Evolutionary conservation across 2,329 filamentous ascomycete genomes (phyloP), one percentile per base, ranked within the genome.

Genomic region (Pseudogymnoascus sp.): DNA sequence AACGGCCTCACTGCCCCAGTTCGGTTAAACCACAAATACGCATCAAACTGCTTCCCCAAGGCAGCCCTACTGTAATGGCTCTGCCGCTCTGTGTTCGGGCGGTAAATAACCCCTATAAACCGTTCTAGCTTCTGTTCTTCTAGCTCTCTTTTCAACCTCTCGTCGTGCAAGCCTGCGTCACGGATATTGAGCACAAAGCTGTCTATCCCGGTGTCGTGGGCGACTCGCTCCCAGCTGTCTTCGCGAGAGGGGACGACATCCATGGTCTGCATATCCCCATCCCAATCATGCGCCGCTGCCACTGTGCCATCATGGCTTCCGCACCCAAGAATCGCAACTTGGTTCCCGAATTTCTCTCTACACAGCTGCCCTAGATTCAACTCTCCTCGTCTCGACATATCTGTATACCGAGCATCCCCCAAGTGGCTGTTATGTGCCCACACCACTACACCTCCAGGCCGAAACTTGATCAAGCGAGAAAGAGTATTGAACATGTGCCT

Each of bases 381-480:
- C 67, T 81, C 77, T 6, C 74, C 74, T 15, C 73, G 69, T 2
- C 71, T 67, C 8, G 78, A 76, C 79, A 81, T 81, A 61, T 74
- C 76, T 5, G 78, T 81, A 35, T 74, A 76, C 13, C 79, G 73
- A n/a, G 79, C 79, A 65, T 82, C 80, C n/a, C 79, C 80, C 9
- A 80, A 68, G 58, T 82, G 80, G 58, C 75, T 79, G 63, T 81
- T 81, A 64, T 81, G 79, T 26, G 80, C 79, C 79, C 79, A 83
- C 9, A 82, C 76, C 4, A 82, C 74, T 0, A 77, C 78, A 63
- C 80, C 81, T 9, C 70, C 70, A 1, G 71, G 68, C 35, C 75
- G 75, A 60, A 74, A 71, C 60, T 76, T 71, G 17, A 81, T 68
- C 1, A 81, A 66, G 1, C 79, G 75, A 0, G 68, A 63, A 26